Conservation (phyloP, 257 asterid genomes). For the Scutellaria baicalensis region DNA sequence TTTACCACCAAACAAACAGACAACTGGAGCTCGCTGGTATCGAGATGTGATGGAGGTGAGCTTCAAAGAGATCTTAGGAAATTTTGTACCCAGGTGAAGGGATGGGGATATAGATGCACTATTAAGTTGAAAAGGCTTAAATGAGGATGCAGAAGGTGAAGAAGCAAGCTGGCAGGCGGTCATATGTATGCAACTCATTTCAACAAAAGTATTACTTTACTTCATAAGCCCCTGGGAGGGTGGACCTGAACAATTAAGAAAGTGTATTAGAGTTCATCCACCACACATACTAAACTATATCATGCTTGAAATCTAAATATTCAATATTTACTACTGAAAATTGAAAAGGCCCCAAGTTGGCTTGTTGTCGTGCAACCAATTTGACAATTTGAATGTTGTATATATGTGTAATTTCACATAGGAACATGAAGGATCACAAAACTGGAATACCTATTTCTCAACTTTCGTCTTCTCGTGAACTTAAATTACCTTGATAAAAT, state of each 20-base stretch:
- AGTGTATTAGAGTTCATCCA: background rate
- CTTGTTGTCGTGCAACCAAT: no score
- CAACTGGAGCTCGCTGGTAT: slow-evolving; percentile 25
- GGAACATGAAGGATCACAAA: no score
- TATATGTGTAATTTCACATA: no score
- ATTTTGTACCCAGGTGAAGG: no score
- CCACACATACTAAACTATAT: no score
- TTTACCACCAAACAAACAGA: slow-evolving; percentile 55
- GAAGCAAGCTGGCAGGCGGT: slow-evolving; percentile 27
- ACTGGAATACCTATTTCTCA: no score
- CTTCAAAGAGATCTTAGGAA: background rate
- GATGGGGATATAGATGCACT: background rate
- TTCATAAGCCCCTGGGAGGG: slow-evolving; percentile 23
- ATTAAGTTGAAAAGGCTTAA: background rate
- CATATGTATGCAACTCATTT: slow-evolving; percentile 36
- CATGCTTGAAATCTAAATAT: no score
- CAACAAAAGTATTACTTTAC: slow-evolving; percentile 12
- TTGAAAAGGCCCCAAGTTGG: no score
- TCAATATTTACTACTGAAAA: no score
- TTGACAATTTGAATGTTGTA: no score
- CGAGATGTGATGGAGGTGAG: slow-evolving; percentile 17
- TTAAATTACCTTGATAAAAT: no score
- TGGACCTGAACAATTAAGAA: slow-evolving; percentile 9
- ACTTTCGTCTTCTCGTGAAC: no score
- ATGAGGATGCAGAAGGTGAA: slow-evolving; percentile 15